A percentile compares a stretch with the other conserved stretches of the same genome.
Conservation (phyloP, 208 protist species). For the Trypanosoma melophagium region DNA sequence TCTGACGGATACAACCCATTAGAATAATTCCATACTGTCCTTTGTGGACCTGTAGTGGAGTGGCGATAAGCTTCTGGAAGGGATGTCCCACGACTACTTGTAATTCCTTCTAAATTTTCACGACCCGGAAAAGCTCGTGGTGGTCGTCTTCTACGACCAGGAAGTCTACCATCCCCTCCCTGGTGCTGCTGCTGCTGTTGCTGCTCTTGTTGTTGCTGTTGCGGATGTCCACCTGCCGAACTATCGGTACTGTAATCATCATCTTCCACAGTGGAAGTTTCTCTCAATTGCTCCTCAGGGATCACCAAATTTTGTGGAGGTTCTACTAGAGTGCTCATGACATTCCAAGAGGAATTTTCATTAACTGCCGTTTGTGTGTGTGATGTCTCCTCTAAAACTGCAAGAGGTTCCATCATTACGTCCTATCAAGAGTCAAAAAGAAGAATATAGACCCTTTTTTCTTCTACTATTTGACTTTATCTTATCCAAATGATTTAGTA, state of each 20-base stretch:
- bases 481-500: no score
- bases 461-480: no score
- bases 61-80: constrained; percentile 28
- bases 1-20: constrained; percentile 15
- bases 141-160: constrained; percentile 1
- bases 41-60: constrained; percentile 14
- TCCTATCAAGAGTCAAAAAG: no score
- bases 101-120: constrained; percentile 1
- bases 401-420: no score
- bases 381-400: no score
- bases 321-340: background rate
- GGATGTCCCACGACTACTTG: background rate
- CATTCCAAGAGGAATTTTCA: background rate
- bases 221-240: constrained; percentile 1
- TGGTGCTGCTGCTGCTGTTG: constrained; percentile 3
- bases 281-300: constrained; percentile 4
- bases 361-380: no score
- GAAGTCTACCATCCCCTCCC: background rate
- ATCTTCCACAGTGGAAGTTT: constrained; percentile 10
- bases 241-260: constrained; percentile 27
- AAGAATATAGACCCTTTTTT: no score
- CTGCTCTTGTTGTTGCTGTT: constrained; percentile 8
- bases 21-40: constrained; percentile 12
- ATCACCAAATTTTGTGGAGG: constrained; percentile 7
- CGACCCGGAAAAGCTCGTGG: background rate